Evolutionary conservation across 2,329 filamentous ascomycete species (phyloP).

Genomic region (Cercospora sesami): DNA sequence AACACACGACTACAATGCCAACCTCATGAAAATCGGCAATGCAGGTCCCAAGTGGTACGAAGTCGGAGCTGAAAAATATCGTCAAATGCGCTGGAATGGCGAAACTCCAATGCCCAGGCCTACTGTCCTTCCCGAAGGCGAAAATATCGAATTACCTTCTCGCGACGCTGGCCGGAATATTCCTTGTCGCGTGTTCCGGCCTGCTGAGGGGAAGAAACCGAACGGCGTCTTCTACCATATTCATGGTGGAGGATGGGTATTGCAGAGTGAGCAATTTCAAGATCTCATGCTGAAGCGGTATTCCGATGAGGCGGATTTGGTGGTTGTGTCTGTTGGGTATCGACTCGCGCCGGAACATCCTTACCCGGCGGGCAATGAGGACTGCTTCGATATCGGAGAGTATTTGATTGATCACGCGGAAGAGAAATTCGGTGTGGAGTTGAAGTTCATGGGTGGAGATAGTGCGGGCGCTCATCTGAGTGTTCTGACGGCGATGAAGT

Average conservation of each 20-base stretch:
- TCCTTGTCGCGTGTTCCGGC: slow-evolving; percentile 54
- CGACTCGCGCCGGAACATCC: slow-evolving; percentile 61
- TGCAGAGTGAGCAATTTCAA: slow-evolving; percentile 46
- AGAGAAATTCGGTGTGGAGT: slow-evolving; percentile 43
- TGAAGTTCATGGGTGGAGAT: slow-evolving; percentile 46
- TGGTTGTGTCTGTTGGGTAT: slow-evolving; percentile 59
- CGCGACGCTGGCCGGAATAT: slow-evolving; percentile 54
- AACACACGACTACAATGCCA: slow-evolving; percentile 49
- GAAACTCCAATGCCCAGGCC: slow-evolving; percentile 50
- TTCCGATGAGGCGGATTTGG: slow-evolving; percentile 52
- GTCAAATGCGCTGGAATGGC: slow-evolving; percentile 55
- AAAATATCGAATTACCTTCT: slow-evolving; percentile 54
- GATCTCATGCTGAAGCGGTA: slow-evolving; percentile 53
- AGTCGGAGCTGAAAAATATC: slow-evolving; percentile 56
- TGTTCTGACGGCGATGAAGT: slow-evolving; percentile 49
- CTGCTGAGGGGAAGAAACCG: slow-evolving; percentile 44
- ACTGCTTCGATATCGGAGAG: slow-evolving; percentile 59
- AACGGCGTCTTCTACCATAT: slow-evolving; percentile 54
- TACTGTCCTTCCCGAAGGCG: slow-evolving; percentile 48
- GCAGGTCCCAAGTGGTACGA: slow-evolving; percentile 55
- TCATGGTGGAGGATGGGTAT: slow-evolving; percentile 54
- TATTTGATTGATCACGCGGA: slow-evolving; percentile 54
- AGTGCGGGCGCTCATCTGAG: slow-evolving; percentile 56
- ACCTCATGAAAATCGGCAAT: slow-evolving; percentile 46
- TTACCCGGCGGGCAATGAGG: slow-evolving; percentile 56